Conservation (phyloP, 371 early-diverging fungal species). For the Actinomortierella wolfii region DNA sequence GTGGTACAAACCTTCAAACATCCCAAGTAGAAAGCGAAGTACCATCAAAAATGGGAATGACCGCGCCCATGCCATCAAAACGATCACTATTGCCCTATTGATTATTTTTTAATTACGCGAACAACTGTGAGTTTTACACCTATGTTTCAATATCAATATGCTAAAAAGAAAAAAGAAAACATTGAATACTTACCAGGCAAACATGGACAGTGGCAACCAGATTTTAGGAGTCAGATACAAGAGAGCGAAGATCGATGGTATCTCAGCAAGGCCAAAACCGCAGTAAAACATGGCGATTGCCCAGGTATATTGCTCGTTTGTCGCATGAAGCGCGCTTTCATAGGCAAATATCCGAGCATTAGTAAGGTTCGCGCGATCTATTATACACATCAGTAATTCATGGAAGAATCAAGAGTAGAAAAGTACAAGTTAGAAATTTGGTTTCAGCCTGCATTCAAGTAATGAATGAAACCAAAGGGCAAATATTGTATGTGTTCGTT, state of each 20-base stretch:
- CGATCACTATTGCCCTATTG: slow-evolving; percentile 6
- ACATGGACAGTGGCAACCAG: slow-evolving; percentile 37
- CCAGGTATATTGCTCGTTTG: slow-evolving; percentile 20
- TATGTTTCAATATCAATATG: too few relatives aligned
- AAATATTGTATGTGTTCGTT: slow-evolving; percentile 4
- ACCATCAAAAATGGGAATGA: slow-evolving; percentile 6
- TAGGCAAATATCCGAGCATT: slow-evolving; percentile 32
- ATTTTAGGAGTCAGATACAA: slow-evolving; percentile 26
- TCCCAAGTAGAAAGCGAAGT: slow-evolving; percentile 22
- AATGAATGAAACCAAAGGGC: not conserved
- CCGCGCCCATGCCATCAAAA: slow-evolving; percentile 19
- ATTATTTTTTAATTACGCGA: too few relatives aligned
- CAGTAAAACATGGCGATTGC: slow-evolving; percentile 22
- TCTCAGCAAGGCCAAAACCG: slow-evolving; percentile 38
- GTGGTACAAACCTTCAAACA: slow-evolving; percentile 10
- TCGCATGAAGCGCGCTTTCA: slow-evolving; percentile 17
- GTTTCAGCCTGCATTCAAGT: not conserved
- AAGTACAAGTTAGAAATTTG: not conserved
- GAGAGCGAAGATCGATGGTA: slow-evolving; percentile 34
- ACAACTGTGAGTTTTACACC: too few relatives aligned
- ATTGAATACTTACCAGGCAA: slow-evolving; percentile 15
- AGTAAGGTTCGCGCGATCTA: slow-evolving; percentile 30
- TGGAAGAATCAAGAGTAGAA: not conserved
- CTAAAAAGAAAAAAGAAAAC: not conserved
- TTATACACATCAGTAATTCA: not conserved